A percentile compares a stretch with the other conserved stretches of the same genome.
Conservation (phyloP, 2,329 filamentous ascomycete species). For the Fusarium globosum region DNA sequence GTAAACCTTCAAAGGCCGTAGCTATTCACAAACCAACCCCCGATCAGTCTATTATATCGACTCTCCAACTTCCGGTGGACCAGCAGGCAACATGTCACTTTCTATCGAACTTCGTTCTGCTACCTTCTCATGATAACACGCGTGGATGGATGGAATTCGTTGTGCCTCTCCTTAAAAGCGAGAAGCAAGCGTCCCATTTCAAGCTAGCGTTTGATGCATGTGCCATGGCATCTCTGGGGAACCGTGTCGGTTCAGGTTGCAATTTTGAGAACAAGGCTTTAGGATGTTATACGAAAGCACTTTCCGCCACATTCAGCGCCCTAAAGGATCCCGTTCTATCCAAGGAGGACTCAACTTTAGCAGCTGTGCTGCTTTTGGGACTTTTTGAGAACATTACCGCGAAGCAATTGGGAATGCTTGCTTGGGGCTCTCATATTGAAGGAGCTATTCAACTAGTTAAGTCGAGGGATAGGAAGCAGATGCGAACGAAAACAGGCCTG, state of each 20-base stretch:
- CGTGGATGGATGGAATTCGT: conserved; percentile 70
- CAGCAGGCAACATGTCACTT: conserved; percentile 70
- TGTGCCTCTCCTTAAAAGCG: conserved; percentile 63
- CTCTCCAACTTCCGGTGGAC: conserved; percentile 60
- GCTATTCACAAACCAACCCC: conserved; percentile 32
- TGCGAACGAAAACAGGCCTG: conserved; percentile 63
- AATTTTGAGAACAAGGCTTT: conserved; percentile 56
- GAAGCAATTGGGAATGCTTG: conserved; percentile 63
- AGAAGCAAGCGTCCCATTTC: conserved; percentile 59
- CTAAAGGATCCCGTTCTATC: conserved; percentile 62
- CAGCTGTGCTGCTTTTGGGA: conserved; percentile 68
- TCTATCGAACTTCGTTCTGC: conserved; percentile 68
- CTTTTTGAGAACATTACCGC: conserved; percentile 71
- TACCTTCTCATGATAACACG: conserved; percentile 61
- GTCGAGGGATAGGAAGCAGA: conserved; percentile 65
- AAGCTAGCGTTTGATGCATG: conserved; percentile 69
- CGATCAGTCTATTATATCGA: conserved; percentile 43
- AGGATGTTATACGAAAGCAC: conserved; percentile 65
- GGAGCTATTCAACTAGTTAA: conserved; percentile 72
- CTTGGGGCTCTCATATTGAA: conserved; percentile 73
- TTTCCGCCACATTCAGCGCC: conserved; percentile 63
- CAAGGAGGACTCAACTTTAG: conserved; percentile 67
- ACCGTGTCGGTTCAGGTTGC: conserved; percentile 54
- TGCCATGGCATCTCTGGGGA: conserved; percentile 67
- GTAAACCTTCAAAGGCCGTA: conserved; percentile 36